Evolutionary conservation across 2,329 filamentous ascomycete species (phyloP), one percentile per base, ranked within the genome.

Genomic region (Cryphonectria nitschkei): DNA sequence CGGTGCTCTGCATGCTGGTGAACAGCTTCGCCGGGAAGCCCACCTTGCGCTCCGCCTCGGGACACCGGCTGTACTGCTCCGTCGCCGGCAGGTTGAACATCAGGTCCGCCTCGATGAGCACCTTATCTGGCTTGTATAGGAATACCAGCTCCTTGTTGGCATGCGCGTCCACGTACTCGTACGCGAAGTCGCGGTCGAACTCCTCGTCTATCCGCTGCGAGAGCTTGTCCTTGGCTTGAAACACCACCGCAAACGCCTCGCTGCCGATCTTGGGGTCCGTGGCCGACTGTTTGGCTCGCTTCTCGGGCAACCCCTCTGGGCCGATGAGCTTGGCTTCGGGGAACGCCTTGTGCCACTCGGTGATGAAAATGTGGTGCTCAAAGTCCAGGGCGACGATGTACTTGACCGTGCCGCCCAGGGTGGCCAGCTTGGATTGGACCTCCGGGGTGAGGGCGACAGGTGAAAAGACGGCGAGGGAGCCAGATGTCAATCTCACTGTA

Each of bases 291-390:
- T 87, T 85, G 71, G 87, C 87, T 56, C 95, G 91, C 83, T 97
- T 97, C 81, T 95, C 93, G 32, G 89, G 90, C 1, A 99, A 88
- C 0, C 93, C 93, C 76, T 95, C 91, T 0, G 93, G 92, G 0
- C 90, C 95, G 76, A 98, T 88, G 64, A 99, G 86, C 76, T 91
- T 90, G 43, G 95, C 95, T 58, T 87, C 80, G 0, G 95, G 95
- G 79, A 89, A 98, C 37, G 89, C 92, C 65, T 87, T 83, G 76
- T 92, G 89, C 95, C 96, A 99, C 65, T 93, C 86, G 0, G 92
- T 91, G 68, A 99, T 80, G 84, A 96, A 97, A 79, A 99, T 93
- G 86, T 99, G 96, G 81, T 99, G 96, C 83, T 99, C 94, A 67
- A 93, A 86, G 80, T 99, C 96, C 0, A 92, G 89, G 0, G 96